These are phyloP conservation scores for Eragrostis nindensis DNA, from an alignment of 176 grass and related monocot genomes.

Conservation along the genomic window DNA sequence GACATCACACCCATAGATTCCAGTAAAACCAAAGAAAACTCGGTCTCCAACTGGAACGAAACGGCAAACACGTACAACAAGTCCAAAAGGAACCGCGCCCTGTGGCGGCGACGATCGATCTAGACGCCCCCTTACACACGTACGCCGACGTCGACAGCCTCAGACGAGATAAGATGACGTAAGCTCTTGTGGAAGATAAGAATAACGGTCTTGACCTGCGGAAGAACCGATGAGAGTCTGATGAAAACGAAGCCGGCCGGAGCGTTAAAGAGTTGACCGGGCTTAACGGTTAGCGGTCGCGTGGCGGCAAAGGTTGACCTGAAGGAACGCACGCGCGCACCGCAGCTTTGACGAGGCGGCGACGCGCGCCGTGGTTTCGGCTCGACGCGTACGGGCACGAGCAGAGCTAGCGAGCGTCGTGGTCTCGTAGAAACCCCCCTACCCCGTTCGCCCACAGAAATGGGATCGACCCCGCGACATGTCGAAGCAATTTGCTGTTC, in stretches of 20 bases:
- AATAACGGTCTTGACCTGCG: neutral
- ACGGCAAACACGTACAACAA: neutral
- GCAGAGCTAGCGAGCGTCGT: neutral
- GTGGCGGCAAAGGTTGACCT: neutral
- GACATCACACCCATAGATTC: neutral
- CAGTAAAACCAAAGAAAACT: neutral
- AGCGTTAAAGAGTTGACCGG: constrained; percentile 17
- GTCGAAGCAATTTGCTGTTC: neutral
- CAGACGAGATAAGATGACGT: neutral
- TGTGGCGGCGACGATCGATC: neutral
- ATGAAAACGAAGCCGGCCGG: neutral
- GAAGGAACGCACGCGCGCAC: neutral
- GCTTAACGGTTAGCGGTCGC: neutral
- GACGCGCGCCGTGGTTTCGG: constrained; percentile 43
- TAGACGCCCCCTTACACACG: neutral
- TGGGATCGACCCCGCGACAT: neutral
- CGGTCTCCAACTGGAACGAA: neutral
- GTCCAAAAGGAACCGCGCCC: neutral
- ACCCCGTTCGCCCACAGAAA: constrained; percentile 36
- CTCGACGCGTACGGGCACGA: neutral
- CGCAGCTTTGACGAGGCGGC: neutral
- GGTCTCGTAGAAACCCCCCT: neutral
- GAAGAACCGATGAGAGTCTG: too few species aligned
- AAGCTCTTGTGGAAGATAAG: neutral
- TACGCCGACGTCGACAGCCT: neutral